These are phyloP conservation scores for Aspergillus leporis DNA, from an alignment of 495 filamentous ascomycete genomes.

Conservation along the genomic window DNA sequence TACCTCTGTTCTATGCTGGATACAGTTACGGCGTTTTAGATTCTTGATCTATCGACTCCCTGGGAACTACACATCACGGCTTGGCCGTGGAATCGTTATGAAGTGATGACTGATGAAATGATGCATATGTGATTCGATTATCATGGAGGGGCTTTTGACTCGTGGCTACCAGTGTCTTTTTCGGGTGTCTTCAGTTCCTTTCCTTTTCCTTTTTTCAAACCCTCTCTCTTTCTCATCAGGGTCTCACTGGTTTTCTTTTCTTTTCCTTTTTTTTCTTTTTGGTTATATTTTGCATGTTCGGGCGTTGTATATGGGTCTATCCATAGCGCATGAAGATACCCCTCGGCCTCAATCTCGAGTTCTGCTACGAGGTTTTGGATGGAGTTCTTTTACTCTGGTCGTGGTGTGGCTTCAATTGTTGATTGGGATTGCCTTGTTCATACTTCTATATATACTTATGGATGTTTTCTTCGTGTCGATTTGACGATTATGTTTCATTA, in stretches of 20 bases:
- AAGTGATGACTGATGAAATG: constrained; percentile 47
- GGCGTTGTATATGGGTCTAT: constrained; percentile 35
- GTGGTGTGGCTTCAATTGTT: constrained; percentile 29
- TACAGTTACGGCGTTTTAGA: constrained; percentile 24
- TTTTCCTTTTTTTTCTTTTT: no score
- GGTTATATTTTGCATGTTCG: constrained; percentile 37
- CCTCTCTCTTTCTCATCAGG: neutral
- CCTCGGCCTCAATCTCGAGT: constrained; percentile 42
- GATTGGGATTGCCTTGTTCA: constrained; percentile 14
- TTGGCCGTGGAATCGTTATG: constrained; percentile 31
- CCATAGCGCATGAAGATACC: constrained; percentile 43
- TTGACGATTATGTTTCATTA: neutral
- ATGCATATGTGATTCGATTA: constrained; percentile 34
- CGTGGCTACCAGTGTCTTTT: constrained; percentile 20
- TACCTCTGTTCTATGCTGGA: constrained; percentile 10
- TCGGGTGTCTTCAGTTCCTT: constrained; percentile 22
- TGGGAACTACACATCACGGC: constrained; percentile 18
- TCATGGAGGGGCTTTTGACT: constrained; percentile 23
- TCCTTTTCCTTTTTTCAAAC: constrained; percentile 18
- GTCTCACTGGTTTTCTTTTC: constrained; percentile 15
- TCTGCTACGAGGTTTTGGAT: constrained; percentile 38
- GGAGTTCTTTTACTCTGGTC: constrained; percentile 28
- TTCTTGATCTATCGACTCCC: constrained; percentile 17
- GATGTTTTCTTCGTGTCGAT: constrained; percentile 1
- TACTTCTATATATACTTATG: constrained; percentile 2